Evolutionary conservation across 495 filamentous ascomycete genomes (phyloP).

Genomic region (Aspergillus carlsbadensis): DNA sequence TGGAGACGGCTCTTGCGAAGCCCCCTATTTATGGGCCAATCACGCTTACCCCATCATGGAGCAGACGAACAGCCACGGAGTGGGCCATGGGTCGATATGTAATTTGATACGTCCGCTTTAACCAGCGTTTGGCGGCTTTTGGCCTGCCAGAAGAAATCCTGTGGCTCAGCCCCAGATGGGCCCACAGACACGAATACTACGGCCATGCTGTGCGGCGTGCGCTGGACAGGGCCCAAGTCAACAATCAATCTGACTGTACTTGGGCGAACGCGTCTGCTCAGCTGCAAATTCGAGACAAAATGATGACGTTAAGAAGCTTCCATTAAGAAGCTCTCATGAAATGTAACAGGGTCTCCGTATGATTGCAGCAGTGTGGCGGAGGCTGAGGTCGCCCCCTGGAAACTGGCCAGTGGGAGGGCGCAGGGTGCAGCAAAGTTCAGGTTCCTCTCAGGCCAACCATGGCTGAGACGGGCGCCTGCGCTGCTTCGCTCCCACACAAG

Average conservation of each 20-base stretch:
- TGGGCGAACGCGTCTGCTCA: neutral
- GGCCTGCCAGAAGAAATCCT: neutral
- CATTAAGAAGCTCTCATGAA: neutral
- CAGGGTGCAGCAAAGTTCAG: neutral
- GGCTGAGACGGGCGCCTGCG: neutral
- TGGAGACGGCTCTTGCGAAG: no score
- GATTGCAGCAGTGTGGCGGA: no score
- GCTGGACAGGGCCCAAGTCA: neutral
- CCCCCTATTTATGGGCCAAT: no score
- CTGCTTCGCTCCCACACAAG: constrained; percentile 4
- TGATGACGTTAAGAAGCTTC: no score
- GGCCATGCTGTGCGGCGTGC: neutral
- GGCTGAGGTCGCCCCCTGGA: neutral
- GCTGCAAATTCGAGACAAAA: neutral
- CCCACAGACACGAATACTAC: constrained; percentile 12
- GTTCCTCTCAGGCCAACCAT: constrained; percentile 1
- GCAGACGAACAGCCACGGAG: constrained; percentile 8
- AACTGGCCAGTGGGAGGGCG: neutral
- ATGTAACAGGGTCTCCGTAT: neutral
- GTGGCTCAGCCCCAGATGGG: constrained; percentile 10
- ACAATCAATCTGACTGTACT: neutral
- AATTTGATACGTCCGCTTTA: neutral
- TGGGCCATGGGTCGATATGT: neutral
- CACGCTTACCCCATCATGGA: no score
- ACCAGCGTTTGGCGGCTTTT: neutral